Conservation (phyloP, 78 protist genomes). For the Protostelium mycophagum region DNA sequence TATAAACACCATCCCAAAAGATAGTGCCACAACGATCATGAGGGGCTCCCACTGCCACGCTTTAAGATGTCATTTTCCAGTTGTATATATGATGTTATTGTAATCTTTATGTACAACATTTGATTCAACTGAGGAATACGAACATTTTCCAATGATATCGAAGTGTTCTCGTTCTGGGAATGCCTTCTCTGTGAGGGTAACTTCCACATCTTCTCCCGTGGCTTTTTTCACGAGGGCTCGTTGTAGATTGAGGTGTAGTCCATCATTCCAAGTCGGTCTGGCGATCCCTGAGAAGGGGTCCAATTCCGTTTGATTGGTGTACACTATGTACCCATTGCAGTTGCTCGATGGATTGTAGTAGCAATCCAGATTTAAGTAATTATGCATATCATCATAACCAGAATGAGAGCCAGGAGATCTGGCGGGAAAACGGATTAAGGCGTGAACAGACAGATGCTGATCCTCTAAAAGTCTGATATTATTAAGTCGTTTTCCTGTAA, state of each 20-base stretch:
- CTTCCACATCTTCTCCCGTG: not conserved
- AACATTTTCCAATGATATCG: not conserved
- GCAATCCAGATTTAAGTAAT: no score
- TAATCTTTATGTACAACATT: no score
- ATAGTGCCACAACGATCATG: not conserved
- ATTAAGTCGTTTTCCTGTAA: not conserved
- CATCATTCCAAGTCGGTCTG: not conserved
- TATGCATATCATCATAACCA: no score
- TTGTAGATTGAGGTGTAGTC: not conserved
- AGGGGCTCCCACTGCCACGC: not conserved
- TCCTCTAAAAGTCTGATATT: no score
- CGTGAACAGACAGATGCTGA: not conserved
- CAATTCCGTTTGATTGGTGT: not conserved
- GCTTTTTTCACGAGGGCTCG: not conserved
- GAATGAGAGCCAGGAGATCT: no score
- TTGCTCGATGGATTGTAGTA: not conserved
- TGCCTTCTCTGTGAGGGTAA: not conserved
- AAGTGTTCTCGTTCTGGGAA: not conserved
- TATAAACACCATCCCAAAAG: not conserved
- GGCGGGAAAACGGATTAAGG: not conserved
- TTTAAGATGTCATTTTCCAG: not conserved
- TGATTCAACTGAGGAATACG: not conserved
- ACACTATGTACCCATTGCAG: not conserved
- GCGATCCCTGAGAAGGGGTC: not conserved
- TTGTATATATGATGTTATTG: no score